These are phyloP conservation scores for Fusarium sp. DNA, from an alignment of 2,329 filamentous ascomycete genomes.

Conservation along the genomic window DNA sequence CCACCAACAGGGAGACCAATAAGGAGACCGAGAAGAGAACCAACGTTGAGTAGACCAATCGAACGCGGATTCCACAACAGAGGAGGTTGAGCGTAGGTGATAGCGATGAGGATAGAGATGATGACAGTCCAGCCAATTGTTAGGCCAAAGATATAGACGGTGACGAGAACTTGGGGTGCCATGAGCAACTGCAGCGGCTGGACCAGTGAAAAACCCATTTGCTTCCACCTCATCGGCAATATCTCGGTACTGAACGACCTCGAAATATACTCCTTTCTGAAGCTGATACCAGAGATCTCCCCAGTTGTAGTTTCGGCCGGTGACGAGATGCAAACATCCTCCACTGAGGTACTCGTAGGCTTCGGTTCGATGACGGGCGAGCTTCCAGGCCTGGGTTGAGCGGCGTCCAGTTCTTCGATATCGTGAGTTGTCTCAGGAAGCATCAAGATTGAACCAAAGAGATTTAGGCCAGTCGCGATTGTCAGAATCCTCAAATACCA, in stretches of 20 bases:
- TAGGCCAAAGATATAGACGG: background rate
- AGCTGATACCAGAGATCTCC: background rate
- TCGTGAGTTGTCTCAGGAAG: background rate
- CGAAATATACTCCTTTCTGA: background rate
- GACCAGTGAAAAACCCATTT: background rate
- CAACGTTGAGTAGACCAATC: background rate
- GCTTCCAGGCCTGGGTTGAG: background rate
- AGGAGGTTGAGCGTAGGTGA: background rate
- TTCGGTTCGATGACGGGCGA: background rate
- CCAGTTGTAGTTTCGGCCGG: background rate
- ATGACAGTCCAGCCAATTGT: constrained; percentile 16
- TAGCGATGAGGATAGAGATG: background rate
- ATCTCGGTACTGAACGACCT: background rate
- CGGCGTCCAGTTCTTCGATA: background rate
- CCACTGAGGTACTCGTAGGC: background rate
- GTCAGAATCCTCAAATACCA: constrained; percentile 10
- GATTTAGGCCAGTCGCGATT: background rate
- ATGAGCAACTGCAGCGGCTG: background rate
- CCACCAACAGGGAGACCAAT: background rate
- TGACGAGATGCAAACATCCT: background rate
- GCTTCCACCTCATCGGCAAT: background rate
- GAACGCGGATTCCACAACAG: background rate
- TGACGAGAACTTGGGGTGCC: background rate
- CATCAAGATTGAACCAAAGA: background rate
- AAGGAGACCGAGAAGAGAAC: background rate